Percentiles rank a stretch among this genome's conserved stretches.
Conservation (phyloP, 2,329 filamentous ascomycete genomes). For the Camptophora hylomeconis region DNA sequence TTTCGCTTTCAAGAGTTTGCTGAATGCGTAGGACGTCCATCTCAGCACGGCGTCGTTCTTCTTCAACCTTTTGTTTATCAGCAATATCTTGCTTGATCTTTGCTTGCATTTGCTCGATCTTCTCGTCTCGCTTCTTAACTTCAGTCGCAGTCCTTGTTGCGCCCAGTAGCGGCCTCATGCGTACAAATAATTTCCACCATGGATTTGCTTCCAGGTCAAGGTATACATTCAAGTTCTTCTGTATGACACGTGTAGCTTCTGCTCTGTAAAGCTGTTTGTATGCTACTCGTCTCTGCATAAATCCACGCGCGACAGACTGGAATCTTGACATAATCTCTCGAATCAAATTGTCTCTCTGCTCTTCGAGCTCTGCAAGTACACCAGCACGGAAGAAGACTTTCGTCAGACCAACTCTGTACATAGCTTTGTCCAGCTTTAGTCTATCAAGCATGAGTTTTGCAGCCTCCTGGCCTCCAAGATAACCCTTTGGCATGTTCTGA, state of each 20-base stretch:
- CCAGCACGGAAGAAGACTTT: constrained; percentile 98
- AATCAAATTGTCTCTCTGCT: constrained; percentile 84
- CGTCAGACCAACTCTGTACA: constrained; percentile 87
- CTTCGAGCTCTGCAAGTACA: constrained; percentile 90
- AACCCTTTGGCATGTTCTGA: constrained; percentile 73
- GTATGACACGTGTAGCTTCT: constrained; percentile 88
- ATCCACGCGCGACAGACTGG: constrained; percentile 83
- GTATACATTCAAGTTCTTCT: constrained; percentile 87
- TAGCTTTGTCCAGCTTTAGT: constrained; percentile 67
- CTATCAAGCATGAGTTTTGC: constrained; percentile 81
- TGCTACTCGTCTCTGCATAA: constrained; percentile 72
- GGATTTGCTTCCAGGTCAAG: constrained; percentile 80
- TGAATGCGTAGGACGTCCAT: constrained; percentile 80
- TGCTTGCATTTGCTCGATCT: constrained; percentile 74
- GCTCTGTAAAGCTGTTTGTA: constrained; percentile 90
- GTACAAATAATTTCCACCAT: constrained; percentile 92
- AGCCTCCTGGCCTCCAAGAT: constrained; percentile 77
- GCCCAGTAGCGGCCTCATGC: constrained; percentile 89
- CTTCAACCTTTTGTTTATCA: constrained; percentile 69
- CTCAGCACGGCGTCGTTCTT: constrained; percentile 78
- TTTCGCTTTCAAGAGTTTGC: constrained; percentile 87
- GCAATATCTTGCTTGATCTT: constrained; percentile 67
- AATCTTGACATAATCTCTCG: constrained; percentile 88
- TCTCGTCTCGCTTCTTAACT: constrained; percentile 87
- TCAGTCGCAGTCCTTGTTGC: constrained; percentile 84